Evolutionary conservation across 176 grass and related monocot genomes (phyloP).

Genomic region (Saccharum officinarum): DNA sequence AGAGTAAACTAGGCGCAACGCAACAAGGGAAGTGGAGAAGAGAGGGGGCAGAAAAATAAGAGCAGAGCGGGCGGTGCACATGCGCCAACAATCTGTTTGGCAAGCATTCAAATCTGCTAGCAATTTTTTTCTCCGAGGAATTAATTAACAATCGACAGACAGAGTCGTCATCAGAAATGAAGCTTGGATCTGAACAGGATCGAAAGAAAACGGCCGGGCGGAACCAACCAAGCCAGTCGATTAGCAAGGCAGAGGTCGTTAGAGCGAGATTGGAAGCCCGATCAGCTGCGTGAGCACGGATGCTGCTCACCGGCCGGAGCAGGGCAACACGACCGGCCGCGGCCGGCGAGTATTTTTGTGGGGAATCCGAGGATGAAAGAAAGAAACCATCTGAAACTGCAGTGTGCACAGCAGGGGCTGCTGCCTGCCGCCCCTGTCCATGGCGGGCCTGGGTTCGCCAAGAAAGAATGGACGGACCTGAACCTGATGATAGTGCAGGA

Average conservation of each 20-base stretch:
- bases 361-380: background rate
- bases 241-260: too few species aligned
- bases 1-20: too few species aligned
- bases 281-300: too few species aligned
- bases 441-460: background rate
- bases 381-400: background rate
- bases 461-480: background rate
- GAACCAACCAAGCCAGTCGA: too few species aligned
- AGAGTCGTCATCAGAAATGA: background rate
- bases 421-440: too few species aligned
- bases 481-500: too few species aligned
- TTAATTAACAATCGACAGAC: background rate
- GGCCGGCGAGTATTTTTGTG: too few species aligned
- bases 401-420: background rate
- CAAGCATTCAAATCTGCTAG: background rate
- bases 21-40: too few species aligned
- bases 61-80: background rate
- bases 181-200: background rate
- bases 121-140: background rate
- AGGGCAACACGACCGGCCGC: background rate
- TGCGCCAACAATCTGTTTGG: constrained; percentile 22
- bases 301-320: too few species aligned
- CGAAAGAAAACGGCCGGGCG: too few species aligned
- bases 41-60: background rate
- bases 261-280: too few species aligned